Base-by-base conservation (phyloP, 73 alveolate genomes). In the Stentor coeruleus region DNA sequence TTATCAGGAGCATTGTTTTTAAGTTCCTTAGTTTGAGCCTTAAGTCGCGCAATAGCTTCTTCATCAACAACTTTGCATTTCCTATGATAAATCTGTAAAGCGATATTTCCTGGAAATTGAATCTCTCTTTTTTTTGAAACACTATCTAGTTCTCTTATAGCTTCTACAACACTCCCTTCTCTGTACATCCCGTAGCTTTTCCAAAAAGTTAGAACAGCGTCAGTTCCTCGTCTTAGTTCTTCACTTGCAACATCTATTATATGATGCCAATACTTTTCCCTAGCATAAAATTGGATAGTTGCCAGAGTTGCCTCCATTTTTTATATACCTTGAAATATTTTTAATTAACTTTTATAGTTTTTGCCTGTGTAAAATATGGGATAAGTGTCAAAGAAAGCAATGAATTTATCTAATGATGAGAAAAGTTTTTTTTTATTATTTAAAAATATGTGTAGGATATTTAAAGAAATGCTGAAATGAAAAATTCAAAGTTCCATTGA, bases 181-280 rank as follows among this genome's bases (percentile, higher is more conserved):
- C 96, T 86, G 83, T 94, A 96, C 59, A 94, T 87, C 59, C 99
- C 97, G 84, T 87, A 97, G 39, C 97, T 98, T 66, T 95, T 90
- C 99, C 99, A 97, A 81, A 97, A 96, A 76, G 93, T 87, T n/a
- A 97, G 91, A 87, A 93, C 86, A 6, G 99, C 98, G 87, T 97
- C 99, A 36, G 89, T 90, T 11, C 97, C 98, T 85, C 95, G 94
- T 66, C 93, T 90, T 90, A 94, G 80, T 88, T 94, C 96, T 93
- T 95, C 59, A 35, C 87, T 90, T 74, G 96, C 87, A 57, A 92
- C 81, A 30, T 88, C 80, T 72, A 89, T 85, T 42, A 95, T 90
- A 28, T 95, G 82, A 76, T 92, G 97, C 93, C 95, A 94, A 3
- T 91, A 86, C 59, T 84, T 84, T 82, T 92, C 97, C 77, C 99